phyloP scores from a whole-genome alignment of 2,329 filamentous ascomycete genomes.

The Teratosphaeria epicoccoides region DNA sequence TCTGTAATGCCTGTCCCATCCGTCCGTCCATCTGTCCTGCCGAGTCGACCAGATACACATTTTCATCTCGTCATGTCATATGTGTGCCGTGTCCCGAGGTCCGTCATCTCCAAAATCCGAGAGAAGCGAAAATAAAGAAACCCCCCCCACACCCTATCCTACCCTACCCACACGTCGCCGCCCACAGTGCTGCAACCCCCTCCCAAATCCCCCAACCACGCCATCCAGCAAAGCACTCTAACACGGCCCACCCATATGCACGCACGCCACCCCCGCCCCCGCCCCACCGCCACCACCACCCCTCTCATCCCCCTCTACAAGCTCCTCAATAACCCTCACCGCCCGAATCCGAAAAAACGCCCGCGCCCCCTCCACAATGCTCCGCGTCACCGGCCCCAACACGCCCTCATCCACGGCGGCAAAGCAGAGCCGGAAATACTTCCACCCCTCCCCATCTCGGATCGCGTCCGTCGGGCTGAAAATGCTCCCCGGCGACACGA shows the following conservation, averaged over 20 bases:
- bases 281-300: not conserved
- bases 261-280: not conserved
- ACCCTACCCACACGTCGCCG: too few species aligned
- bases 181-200: too few species aligned
- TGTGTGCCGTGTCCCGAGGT: too few species aligned
- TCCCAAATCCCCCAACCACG: too few species aligned
- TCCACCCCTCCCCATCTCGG: conserved; percentile 50
- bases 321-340: conserved; percentile 52
- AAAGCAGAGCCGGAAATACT: conserved; percentile 71
- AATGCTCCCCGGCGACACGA: conserved; percentile 61
- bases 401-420: conserved; percentile 68
- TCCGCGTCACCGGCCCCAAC: conserved; percentile 49
- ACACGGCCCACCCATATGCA: not conserved
- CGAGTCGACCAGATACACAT: too few species aligned
- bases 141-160: too few species aligned
- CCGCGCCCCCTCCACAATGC: conserved; percentile 58
- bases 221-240: too few species aligned
- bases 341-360: conserved; percentile 70
- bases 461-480: conserved; percentile 61
- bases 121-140: too few species aligned
- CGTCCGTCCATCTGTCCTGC: too few species aligned
- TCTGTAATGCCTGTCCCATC: too few species aligned
- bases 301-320: conserved; percentile 36
- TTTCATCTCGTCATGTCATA: too few species aligned
- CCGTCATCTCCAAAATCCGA: too few species aligned